Percentiles rank a stretch among this genome's conserved stretches.
phyloP scores from a whole-genome alignment of 1,139 yeast genomes.

The Yamadazyma sp. region DNA sequence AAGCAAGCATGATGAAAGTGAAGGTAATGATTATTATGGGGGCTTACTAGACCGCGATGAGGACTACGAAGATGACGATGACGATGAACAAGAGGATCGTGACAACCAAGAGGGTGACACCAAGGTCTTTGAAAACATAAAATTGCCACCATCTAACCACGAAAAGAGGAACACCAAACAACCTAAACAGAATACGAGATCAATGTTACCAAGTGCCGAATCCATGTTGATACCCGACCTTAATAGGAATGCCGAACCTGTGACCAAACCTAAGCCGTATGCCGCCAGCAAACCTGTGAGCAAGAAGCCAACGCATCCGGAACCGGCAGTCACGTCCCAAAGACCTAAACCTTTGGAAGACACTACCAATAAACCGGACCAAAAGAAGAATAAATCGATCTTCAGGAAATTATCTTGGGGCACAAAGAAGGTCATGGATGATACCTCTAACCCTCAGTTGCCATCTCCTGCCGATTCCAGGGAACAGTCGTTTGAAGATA shows the following conservation, averaged over 20 bases:
- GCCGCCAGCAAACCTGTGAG: slow-evolving; percentile 29
- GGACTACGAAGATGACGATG: slow-evolving; percentile 19
- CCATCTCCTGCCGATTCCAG: slow-evolving; percentile 43
- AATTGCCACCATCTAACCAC: slow-evolving; percentile 34
- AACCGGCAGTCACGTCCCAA: slow-evolving; percentile 8
- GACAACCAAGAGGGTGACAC: slow-evolving; percentile 16
- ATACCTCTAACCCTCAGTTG: slow-evolving; percentile 23
- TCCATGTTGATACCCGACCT: slow-evolving; percentile 40
- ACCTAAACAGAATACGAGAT: slow-evolving; percentile 19
- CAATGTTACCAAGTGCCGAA: slow-evolving; percentile 36
- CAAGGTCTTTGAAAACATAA: slow-evolving; percentile 45
- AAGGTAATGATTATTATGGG: slow-evolving; percentile 19
- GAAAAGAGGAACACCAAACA: slow-evolving; percentile 4
- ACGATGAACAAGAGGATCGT: slow-evolving; percentile 21
- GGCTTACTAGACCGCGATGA: slow-evolving; percentile 18
- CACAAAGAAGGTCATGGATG: slow-evolving; percentile 35
- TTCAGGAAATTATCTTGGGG: slow-evolving; percentile 69
- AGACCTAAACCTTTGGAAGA: slow-evolving; percentile 19
- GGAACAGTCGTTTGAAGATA: slow-evolving; percentile 33
- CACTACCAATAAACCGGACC: slow-evolving; percentile 24
- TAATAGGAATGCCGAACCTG: slow-evolving; percentile 7
- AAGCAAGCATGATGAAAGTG: slow-evolving; percentile 15
- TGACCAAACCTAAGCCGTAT: slow-evolving; percentile 22
- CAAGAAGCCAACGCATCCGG: slow-evolving; percentile 12
- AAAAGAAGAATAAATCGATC: slow-evolving; percentile 48